Percentiles rank a stretch among this genome's conserved stretches.
phyloP scores from a whole-genome alignment of 331 rosid genomes.

The Rosa hybrid region DNA sequence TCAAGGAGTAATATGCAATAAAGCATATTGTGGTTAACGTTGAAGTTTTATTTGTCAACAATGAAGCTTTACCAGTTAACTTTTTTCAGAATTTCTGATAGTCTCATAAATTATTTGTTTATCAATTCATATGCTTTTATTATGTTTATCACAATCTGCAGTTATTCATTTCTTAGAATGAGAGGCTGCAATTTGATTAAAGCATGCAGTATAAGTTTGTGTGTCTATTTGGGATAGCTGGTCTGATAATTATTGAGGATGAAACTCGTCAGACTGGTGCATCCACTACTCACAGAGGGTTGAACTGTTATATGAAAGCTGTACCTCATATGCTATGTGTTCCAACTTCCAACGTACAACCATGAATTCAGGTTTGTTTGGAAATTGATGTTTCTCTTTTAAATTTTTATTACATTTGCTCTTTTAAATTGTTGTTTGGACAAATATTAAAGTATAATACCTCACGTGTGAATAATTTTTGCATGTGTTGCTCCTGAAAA shows the following conservation, averaged over 20 bases:
- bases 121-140: background rate
- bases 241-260: background rate
- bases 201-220: background rate
- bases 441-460: too few species aligned
- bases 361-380: slow-evolving; percentile 5
- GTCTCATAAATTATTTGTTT: background rate
- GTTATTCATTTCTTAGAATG: background rate
- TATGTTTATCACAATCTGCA: background rate
- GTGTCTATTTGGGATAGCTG: background rate
- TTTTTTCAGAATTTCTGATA: background rate
- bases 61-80: too few species aligned
- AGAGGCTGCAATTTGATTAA: background rate
- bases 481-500: background rate
- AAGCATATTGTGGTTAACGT: too few species aligned
- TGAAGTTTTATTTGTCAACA: too few species aligned
- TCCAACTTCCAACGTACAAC: background rate
- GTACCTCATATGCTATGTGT: background rate
- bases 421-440: background rate
- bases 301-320: background rate
- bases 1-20: too few species aligned
- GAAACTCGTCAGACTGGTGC: background rate
- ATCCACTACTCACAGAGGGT: background rate
- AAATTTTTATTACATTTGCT: background rate
- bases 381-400: too few species aligned
- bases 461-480: background rate